phyloP scores from a whole-genome alignment of 768 basidiomycete species.

The Suillus ampliporus region DNA sequence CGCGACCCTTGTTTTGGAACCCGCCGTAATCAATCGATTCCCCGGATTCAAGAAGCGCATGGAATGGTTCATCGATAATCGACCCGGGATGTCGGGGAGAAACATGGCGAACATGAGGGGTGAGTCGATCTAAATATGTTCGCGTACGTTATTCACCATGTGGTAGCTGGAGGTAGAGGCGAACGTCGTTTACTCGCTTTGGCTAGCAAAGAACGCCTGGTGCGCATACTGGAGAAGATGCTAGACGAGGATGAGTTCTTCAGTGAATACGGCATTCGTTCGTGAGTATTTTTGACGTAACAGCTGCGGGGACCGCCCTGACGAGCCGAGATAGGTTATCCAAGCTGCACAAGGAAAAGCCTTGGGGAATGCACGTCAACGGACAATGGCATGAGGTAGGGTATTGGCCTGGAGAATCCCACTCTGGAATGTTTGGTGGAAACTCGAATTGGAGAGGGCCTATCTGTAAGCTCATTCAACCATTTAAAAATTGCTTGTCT shows the following conservation, averaged over 20 bases:
- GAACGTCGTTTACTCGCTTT: conserved; percentile 89
- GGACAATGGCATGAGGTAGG: conserved; percentile 90
- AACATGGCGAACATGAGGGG: conserved; percentile 98
- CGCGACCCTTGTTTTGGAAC: conserved; percentile 93
- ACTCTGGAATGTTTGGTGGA: conserved; percentile 98
- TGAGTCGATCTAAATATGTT: conserved; percentile 32
- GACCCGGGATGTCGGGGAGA: conserved; percentile 83
- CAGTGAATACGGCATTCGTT: conserved; percentile 94
- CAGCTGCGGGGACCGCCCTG: conserved; percentile 15
- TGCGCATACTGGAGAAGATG: conserved; percentile 93
- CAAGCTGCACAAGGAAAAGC: conserved; percentile 86
- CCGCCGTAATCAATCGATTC: conserved; percentile 85
- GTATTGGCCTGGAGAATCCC: conserved; percentile 99
- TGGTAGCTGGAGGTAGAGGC: conserved; percentile 66
- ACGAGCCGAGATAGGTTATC: conserved; percentile 65
- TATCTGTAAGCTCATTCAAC: conserved; percentile 58
- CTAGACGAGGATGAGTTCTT: conserved; percentile 96
- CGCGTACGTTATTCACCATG: conserved; percentile 8
- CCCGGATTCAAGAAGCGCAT: conserved; percentile 98
- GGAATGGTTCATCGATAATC: conserved; percentile 97
- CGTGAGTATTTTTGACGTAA: conserved; percentile 54
- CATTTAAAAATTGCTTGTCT: background rate
- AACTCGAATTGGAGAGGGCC: conserved; percentile 98
- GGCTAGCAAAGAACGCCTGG: conserved; percentile 88
- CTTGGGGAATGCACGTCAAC: conserved; percentile 95